Percentiles rank a stretch among this genome's conserved stretches.
Conservation (phyloP, 1,284 basidiomycete species). For the Ustilago cynodontis region DNA sequence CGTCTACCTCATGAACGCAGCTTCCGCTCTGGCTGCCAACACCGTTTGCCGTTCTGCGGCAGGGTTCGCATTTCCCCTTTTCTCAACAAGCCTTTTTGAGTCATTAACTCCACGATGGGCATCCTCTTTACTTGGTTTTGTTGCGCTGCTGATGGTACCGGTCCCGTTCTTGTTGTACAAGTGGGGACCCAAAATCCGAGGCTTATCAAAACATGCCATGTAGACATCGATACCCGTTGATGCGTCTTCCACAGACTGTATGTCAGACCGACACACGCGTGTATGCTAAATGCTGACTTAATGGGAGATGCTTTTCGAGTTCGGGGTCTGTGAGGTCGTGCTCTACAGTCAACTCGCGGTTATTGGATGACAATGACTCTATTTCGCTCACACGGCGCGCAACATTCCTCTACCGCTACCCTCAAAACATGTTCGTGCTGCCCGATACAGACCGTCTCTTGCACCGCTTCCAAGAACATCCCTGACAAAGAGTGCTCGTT, state of each 20-base stretch:
- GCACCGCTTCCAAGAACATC: constrained; percentile 61
- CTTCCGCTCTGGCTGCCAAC: constrained; percentile 76
- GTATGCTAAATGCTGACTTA: too few relatives aligned
- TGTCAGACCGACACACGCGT: too few relatives aligned
- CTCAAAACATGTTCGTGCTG: too few relatives aligned
- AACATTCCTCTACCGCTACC: too few relatives aligned
- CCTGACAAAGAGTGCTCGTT: constrained; percentile 63
- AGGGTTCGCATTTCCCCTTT: constrained; percentile 74
- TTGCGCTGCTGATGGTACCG: constrained; percentile 78
- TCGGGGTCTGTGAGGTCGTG: too few relatives aligned
- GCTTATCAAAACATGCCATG: constrained; percentile 50
- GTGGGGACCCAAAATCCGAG: constrained; percentile 72
- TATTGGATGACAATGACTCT: too few relatives aligned
- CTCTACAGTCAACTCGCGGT: too few relatives aligned
- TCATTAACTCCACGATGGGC: constrained; percentile 80
- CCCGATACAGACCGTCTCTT: too few relatives aligned
- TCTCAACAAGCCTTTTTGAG: constrained; percentile 73
- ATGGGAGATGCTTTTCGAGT: too few relatives aligned
- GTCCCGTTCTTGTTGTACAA: constrained; percentile 74
- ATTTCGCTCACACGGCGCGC: too few relatives aligned
- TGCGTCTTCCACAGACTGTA: too few relatives aligned
- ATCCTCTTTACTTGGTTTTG: constrained; percentile 79
- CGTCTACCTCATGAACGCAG: constrained; percentile 73
- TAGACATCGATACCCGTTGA: too few relatives aligned
- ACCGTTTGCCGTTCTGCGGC: constrained; percentile 78